phyloP scores from a whole-genome alignment of 2,329 filamentous ascomycete species.

The Fusarium dimerum region DNA sequence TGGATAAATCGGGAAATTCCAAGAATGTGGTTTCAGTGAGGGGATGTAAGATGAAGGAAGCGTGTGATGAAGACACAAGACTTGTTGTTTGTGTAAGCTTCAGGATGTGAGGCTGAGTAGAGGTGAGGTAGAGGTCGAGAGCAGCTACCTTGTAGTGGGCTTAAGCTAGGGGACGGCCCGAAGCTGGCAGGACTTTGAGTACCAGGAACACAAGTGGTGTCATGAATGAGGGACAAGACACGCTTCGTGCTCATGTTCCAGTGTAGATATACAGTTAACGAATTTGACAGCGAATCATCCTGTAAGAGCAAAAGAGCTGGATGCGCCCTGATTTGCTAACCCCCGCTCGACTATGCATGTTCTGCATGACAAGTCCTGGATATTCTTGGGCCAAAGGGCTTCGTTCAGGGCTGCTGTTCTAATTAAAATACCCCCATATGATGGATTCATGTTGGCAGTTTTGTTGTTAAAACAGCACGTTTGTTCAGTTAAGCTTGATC shows the following conservation, averaged over 20 bases:
- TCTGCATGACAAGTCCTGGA: too few species aligned
- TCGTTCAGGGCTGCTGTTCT: too few species aligned
- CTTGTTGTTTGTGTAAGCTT: background rate
- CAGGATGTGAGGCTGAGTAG: slow-evolving; percentile 4
- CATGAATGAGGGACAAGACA: too few species aligned
- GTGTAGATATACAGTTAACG: too few species aligned
- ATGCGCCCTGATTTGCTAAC: too few species aligned
- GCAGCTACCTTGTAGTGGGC: slow-evolving; percentile 14
- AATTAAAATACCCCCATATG: too few species aligned
- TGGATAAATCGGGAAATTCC: background rate
- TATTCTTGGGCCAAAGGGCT: too few species aligned
- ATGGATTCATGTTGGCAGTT: background rate
- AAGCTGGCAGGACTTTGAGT: background rate
- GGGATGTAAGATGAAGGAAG: background rate
- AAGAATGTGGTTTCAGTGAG: background rate
- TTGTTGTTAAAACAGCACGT: background rate
- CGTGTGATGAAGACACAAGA: background rate
- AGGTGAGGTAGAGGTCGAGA: background rate
- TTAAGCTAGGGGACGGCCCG: slow-evolving; percentile 15
- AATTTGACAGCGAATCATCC: too few species aligned
- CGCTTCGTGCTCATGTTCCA: too few species aligned
- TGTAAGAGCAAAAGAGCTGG: too few species aligned
- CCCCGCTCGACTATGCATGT: too few species aligned
- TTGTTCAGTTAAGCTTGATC: background rate
- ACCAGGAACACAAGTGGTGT: background rate